Evolutionary conservation across 1,284 basidiomycete genomes (phyloP).

Genomic region (Xerocomus minutiporus): DNA sequence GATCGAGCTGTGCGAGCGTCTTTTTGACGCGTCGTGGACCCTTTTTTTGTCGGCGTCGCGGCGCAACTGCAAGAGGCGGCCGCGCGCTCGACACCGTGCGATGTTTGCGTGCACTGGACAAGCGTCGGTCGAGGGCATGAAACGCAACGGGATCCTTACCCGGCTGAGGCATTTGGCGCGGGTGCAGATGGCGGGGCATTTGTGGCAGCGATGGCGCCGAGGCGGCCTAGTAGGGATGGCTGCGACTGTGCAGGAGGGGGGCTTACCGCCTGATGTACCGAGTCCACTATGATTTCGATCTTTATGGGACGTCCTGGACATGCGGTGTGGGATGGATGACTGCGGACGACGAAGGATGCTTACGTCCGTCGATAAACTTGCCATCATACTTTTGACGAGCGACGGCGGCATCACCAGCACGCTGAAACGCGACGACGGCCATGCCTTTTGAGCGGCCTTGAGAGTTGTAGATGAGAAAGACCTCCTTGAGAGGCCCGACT

Average conservation of each 20-base stretch:
- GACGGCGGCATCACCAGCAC: slow-evolving; percentile 52
- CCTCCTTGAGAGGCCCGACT: slow-evolving; percentile 64
- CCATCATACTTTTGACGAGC: slow-evolving; percentile 66
- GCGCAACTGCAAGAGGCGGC: slow-evolving; percentile 7
- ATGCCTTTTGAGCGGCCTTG: slow-evolving; percentile 70
- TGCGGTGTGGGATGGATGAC: neutral
- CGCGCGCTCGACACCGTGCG: slow-evolving; percentile 17
- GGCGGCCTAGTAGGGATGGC: slow-evolving; percentile 38
- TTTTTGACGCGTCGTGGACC: slow-evolving; percentile 65
- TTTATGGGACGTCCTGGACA: slow-evolving; percentile 59
- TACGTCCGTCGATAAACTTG: slow-evolving; percentile 71
- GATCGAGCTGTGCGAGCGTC: slow-evolving; percentile 49
- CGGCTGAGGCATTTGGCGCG: slow-evolving; percentile 10
- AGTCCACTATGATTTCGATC: slow-evolving; percentile 61
- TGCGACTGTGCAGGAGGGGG: slow-evolving; percentile 14
- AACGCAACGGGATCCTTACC: slow-evolving; percentile 14
- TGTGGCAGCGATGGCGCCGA: slow-evolving; percentile 20
- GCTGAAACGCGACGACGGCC: slow-evolving; percentile 64
- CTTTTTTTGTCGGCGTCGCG: slow-evolving; percentile 46
- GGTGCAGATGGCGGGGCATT: slow-evolving; percentile 9
- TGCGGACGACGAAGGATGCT: slow-evolving; percentile 31
- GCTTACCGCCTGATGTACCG: slow-evolving; percentile 16
- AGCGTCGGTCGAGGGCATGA: neutral
- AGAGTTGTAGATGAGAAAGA: slow-evolving; percentile 66
- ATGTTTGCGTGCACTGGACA: slow-evolving; percentile 20